Conservation (phyloP, 1,139 yeast genomes). For the Candida smagusa region DNA sequence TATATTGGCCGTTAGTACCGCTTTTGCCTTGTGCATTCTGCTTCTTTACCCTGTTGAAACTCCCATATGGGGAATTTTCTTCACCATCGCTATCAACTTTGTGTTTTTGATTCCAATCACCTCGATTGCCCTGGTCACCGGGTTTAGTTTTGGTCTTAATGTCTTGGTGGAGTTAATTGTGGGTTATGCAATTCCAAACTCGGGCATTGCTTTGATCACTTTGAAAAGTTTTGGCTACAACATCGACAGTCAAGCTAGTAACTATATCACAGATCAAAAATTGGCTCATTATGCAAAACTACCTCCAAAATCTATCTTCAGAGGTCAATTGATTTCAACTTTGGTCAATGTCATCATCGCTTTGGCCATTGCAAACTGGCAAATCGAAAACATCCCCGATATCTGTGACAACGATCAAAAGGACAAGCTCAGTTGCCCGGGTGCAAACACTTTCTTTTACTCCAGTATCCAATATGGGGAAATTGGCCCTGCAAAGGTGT, state of each 20-base stretch:
- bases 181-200: constrained; percentile 65
- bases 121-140: constrained; percentile 51
- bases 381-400: constrained; percentile 42
- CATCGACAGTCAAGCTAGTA: constrained; percentile 61
- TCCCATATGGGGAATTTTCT: constrained; percentile 59
- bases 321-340: constrained; percentile 52
- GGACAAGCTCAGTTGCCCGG: constrained; percentile 48
- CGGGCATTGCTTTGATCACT: constrained; percentile 57
- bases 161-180: constrained; percentile 58
- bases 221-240: constrained; percentile 59
- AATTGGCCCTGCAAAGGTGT: constrained; percentile 60
- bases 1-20: constrained; percentile 47
- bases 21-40: constrained; percentile 48
- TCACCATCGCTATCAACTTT: constrained; percentile 52
- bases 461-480: constrained; percentile 64
- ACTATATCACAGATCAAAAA: constrained; percentile 54
- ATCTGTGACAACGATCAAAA: constrained; percentile 45
- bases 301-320: constrained; percentile 61
- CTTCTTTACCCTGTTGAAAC: constrained; percentile 46
- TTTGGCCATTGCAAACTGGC: constrained; percentile 55
- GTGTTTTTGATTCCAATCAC: constrained; percentile 52
- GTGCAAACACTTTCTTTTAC: constrained; percentile 44
- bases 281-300: constrained; percentile 59
- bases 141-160: constrained; percentile 50
- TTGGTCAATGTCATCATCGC: constrained; percentile 44